Evolutionary conservation across 2,329 filamentous ascomycete species (phyloP).

Genomic region (Epicoccum sorghinum): DNA sequence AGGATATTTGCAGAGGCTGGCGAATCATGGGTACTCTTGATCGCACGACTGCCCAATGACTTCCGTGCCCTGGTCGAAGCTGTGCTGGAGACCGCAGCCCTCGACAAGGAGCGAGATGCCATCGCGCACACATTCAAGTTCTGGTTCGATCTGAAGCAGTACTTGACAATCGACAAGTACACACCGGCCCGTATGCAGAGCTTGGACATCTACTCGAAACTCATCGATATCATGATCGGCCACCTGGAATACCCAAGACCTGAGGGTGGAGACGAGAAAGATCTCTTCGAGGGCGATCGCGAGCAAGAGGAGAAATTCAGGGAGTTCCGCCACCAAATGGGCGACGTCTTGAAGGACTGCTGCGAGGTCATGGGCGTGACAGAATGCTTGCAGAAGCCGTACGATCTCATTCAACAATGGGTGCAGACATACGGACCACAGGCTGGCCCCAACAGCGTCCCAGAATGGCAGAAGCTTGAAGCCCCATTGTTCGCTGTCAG

Average conservation of each 20-base stretch:
- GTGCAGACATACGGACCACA: slow-evolving; percentile 80
- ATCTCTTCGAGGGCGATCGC: slow-evolving; percentile 93
- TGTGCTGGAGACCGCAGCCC: slow-evolving; percentile 87
- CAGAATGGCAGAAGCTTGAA: slow-evolving; percentile 95
- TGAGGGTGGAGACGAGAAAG: slow-evolving; percentile 73
- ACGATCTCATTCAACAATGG: slow-evolving; percentile 85
- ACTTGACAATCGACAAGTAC: slow-evolving; percentile 88
- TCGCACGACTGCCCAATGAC: slow-evolving; percentile 79
- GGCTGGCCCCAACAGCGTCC: slow-evolving; percentile 75
- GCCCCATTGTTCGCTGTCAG: slow-evolving; percentile 94
- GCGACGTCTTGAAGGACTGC: slow-evolving; percentile 94
- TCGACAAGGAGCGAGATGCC: slow-evolving; percentile 87
- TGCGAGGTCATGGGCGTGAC: slow-evolving; percentile 95
- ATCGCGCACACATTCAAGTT: slow-evolving; percentile 95
- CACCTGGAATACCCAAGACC: slow-evolving; percentile 86
- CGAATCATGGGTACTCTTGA: slow-evolving; percentile 90
- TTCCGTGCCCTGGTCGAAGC: slow-evolving; percentile 88
- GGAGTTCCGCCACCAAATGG: slow-evolving; percentile 96
- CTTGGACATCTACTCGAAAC: slow-evolving; percentile 80
- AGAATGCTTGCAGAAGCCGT: slow-evolving; percentile 88
- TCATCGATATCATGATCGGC: slow-evolving; percentile 91
- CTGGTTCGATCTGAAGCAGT: slow-evolving; percentile 99
- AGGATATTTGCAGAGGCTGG: slow-evolving; percentile 91
- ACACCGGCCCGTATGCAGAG: slow-evolving; percentile 78
- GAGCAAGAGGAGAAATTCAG: slow-evolving; percentile 97